Evolutionary conservation across 2,329 filamentous ascomycete genomes (phyloP).

Genomic region (Xenosphaeropsis pyriputrescens): DNA sequence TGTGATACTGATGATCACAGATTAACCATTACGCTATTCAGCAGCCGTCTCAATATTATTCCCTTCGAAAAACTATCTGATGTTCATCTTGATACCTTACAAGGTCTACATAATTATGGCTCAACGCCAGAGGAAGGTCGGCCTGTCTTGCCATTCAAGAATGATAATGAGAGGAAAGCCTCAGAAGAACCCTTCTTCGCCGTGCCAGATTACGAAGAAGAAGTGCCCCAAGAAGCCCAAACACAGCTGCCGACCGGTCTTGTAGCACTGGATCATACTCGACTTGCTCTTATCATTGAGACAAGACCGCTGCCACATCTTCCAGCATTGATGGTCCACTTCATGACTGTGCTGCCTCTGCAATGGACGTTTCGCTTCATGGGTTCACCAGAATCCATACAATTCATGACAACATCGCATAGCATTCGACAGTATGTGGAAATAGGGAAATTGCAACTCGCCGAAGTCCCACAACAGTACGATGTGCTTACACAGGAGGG

Average conservation of each 20-base stretch:
- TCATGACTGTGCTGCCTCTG: slow-evolving; percentile 4
- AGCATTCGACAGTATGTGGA: slow-evolving; percentile 8
- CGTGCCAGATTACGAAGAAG: background rate
- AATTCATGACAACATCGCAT: slow-evolving; percentile 7
- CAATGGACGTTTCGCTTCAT: slow-evolving; percentile 5
- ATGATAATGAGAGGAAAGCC: background rate
- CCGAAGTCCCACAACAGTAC: slow-evolving; percentile 2
- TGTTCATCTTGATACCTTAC: background rate
- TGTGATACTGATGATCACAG: too few species aligned
- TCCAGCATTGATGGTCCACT: slow-evolving; percentile 4
- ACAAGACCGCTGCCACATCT: slow-evolving; percentile 5
- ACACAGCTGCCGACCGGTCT: background rate
- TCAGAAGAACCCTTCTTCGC: slow-evolving; percentile 1
- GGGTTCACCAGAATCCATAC: slow-evolving; percentile 5
- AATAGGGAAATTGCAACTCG: slow-evolving; percentile 9
- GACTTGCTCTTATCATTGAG: slow-evolving; percentile 5
- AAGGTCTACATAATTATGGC: background rate
- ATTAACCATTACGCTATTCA: too few species aligned
- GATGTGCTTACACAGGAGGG: slow-evolving; percentile 6
- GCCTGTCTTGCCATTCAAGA: background rate
- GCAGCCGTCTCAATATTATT: too few species aligned
- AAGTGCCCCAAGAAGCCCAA: too few species aligned
- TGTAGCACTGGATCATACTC: slow-evolving; percentile 1
- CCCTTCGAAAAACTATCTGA: background rate
- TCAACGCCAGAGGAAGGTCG: background rate